Percentiles rank a stretch among this genome's conserved stretches.
Evolutionary conservation across 2,329 filamentous ascomycete genomes (phyloP).

Genomic region (Aaosphaeria arxii): DNA sequence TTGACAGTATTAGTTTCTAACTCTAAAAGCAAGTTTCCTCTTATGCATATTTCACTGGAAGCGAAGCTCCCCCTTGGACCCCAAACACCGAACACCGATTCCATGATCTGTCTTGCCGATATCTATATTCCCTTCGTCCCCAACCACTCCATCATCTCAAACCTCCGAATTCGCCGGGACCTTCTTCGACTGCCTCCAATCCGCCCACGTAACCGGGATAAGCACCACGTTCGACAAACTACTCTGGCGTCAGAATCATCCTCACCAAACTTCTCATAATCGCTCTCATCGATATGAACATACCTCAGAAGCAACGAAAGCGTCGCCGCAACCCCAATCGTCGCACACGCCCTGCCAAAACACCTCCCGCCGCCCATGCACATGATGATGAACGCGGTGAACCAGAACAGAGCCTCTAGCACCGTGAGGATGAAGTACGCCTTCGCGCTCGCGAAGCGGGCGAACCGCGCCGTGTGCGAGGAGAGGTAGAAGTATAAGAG

Average conservation of each 20-base stretch:
- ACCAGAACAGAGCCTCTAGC: slow-evolving; percentile 26
- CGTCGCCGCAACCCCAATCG: not conserved
- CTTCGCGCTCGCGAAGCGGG: slow-evolving; percentile 37
- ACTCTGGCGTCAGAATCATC: too few species aligned
- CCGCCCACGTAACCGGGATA: not conserved
- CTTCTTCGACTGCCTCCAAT: not conserved
- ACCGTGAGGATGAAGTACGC: slow-evolving; percentile 40
- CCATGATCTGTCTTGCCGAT: too few species aligned
- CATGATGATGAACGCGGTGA: slow-evolving; percentile 8
- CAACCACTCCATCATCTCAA: too few species aligned
- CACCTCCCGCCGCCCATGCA: slow-evolving; percentile 6
- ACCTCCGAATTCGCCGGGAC: not conserved
- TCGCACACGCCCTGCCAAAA: slow-evolving; percentile 4
- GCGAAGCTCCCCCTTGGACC: too few species aligned
- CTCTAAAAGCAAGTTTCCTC: too few species aligned
- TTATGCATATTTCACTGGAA: too few species aligned
- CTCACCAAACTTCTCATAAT: too few species aligned
- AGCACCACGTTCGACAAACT: too few species aligned
- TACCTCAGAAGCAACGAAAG: not conserved
- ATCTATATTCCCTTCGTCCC: too few species aligned
- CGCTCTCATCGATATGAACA: not conserved
- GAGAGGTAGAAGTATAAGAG: slow-evolving; percentile 41
- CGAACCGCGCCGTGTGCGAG: slow-evolving; percentile 29
- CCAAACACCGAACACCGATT: too few species aligned
- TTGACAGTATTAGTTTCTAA: too few species aligned